Evolutionary conservation across 345 rosid species (phyloP), one percentile per base, ranked within the genome.

Genomic region (Gossypioides kirkii): DNA sequence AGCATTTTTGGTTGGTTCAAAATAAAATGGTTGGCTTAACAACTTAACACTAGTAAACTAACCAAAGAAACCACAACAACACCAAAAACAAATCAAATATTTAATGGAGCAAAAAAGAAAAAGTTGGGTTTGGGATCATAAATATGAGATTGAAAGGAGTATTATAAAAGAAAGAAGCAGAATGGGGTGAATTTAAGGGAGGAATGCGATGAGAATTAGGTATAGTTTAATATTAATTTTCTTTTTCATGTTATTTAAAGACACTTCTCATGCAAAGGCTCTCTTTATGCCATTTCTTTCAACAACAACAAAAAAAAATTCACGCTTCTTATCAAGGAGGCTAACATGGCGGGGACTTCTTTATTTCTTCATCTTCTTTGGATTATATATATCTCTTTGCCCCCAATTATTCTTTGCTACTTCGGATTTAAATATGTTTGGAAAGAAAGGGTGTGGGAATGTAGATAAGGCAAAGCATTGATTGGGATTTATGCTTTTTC

Each of bases 1-100:
- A 59, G n/a, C 46, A 71, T 72, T 67, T 74, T 65, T 63, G 36
- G 79, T 70, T 71, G 85, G 81, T 87, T 55, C 60, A 75, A 82
- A 49, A 69, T 25, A 79, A 80, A 84, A 60, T 74, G 77, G 87
- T 81, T 84, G 84, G 81, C 72, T 70, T 74, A 78, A 73, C 82
- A 82, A 36, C 76, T 73, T 23, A 80, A 77, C 85, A 66, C 80
- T 59, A 89, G 89, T 87, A 84, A 85, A 84, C 88, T 80, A 81
- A 82, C 83, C 61, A 65, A 79, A 82, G 85, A 69, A 62, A 81
- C 78, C 78, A 74, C 77, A 62, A 81, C 61, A 20, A 32, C 32
- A 59, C 5, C 12, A 45, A 45, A 45, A 25, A 58, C 3, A 3
- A 65, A 2, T 55, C 56, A 83, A 73, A 32, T 32, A 32, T 32